These are phyloP conservation scores for Fusarium palustre DNA, from an alignment of 2,329 filamentous ascomycete species.

Conservation along the genomic window DNA sequence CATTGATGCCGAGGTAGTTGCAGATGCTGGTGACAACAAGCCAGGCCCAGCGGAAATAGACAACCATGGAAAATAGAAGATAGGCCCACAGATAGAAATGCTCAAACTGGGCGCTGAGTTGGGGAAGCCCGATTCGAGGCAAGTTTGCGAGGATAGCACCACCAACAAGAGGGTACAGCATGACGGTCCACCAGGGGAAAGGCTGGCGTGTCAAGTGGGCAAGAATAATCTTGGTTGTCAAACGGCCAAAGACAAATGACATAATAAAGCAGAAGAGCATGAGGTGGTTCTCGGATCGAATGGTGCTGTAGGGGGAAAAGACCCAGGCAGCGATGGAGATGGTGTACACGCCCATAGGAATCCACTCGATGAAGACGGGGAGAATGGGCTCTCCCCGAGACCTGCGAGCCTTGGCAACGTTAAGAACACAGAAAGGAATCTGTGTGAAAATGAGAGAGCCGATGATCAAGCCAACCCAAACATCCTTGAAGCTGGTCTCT, in stretches of 20 bases:
- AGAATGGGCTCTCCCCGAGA: slow-evolving; percentile 78
- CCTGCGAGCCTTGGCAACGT: slow-evolving; percentile 83
- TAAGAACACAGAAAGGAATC: slow-evolving; percentile 88
- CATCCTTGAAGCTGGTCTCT: slow-evolving; percentile 81
- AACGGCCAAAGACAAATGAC: slow-evolving; percentile 96
- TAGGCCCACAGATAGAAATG: slow-evolving; percentile 86
- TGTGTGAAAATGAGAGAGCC: slow-evolving; percentile 76
- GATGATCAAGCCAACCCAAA: slow-evolving; percentile 83
- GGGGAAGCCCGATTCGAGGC: slow-evolving; percentile 77
- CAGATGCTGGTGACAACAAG: slow-evolving; percentile 93
- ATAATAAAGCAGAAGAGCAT: slow-evolving; percentile 93
- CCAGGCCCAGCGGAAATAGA: slow-evolving; percentile 93
- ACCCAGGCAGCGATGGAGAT: slow-evolving; percentile 83
- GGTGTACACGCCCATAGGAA: slow-evolving; percentile 86
- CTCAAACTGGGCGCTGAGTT: slow-evolving; percentile 75
- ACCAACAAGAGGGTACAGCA: slow-evolving; percentile 86
- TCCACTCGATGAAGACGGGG: slow-evolving; percentile 93
- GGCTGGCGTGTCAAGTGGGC: slow-evolving; percentile 93
- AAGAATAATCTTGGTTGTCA: slow-evolving; percentile 99
- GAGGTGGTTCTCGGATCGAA: slow-evolving; percentile 86
- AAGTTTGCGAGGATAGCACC: slow-evolving; percentile 87
- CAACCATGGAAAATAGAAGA: slow-evolving; percentile 83
- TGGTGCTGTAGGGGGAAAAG: slow-evolving; percentile 85
- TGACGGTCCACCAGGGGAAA: slow-evolving; percentile 96
- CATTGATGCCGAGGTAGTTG: slow-evolving; percentile 91